Base-by-base conservation (phyloP, 768 basidiomycete genomes). In the Russula earlei region DNA sequence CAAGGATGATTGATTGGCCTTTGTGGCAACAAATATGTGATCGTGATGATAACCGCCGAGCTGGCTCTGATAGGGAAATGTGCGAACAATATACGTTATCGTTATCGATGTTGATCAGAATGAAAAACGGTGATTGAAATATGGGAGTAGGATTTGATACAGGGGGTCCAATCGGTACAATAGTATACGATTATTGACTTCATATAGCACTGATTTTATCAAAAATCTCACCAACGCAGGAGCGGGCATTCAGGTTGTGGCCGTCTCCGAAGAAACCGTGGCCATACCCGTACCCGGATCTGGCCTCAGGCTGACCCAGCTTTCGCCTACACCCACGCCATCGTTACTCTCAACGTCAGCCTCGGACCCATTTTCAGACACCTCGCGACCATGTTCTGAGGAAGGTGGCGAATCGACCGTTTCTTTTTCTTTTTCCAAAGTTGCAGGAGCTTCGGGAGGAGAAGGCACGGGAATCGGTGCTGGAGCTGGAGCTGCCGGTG, bases 261-360 rank as follows among this genome's bases (percentile, higher is more conserved):
- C n/a, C 29, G 36, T 37, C 34, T 43, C 53, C 20, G 50, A 45
- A 25, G 49, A 43, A 24, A 29, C 19, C 11, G 34, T 14, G 33
- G 29, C 52, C 29, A 37, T 53, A n/a, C n/a, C n/a, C 54, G 51
- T 6, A 43, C 44, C 29, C 54, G 51, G 9, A 44, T 46, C 51
- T 8, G 56, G 63, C 49, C 65, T 58, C 43, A 89, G 69, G 66
- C 80, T 87, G 49, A 91, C 71, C 87, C 87, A 91, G 60, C 85
- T 87, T 47, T 79, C 75, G 36, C 71, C 79, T 25, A 79, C 79
- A 29, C 73, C 74, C 5, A 74, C 70, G 10, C 69, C 71, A 55
- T 79, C 80, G 61, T 80, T 82, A 62, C 83, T 83, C 67, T 87
- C 86, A 11, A 79, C 74, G 55, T 88, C 87, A 6, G 78, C 77